Evolutionary conservation across 1,139 yeast genomes (phyloP), one percentile per base, ranked within the genome.

Genomic region (Diutina catenulata): DNA sequence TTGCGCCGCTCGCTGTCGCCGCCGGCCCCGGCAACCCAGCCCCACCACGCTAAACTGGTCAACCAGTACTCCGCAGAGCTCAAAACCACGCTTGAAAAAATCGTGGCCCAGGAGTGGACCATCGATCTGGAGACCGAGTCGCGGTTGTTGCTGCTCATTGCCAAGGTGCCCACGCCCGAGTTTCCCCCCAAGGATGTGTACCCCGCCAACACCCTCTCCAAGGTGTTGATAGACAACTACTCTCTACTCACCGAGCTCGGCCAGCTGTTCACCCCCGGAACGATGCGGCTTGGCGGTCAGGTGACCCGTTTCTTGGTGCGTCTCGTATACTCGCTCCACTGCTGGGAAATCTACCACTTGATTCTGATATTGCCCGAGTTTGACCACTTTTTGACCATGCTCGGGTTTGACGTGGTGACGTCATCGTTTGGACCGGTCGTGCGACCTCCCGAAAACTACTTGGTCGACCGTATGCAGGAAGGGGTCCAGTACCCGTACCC

Each of bases 401-500:
- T 62, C 22, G 61, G 53, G 15, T 63, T 67, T 47, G 69, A 64
- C 29, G 50, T 66, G 6, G 48, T 50, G 11, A 57, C 55, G 23
- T 63, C 70, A 2, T 54, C 64, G 2, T 62, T 62, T 44, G 72
- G 72, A 0, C 57, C 61, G 5, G 44, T 67, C 19, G 60, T 67
- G 11, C 52, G 53, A 38, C 73, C 72, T 1, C 73, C 72, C 0
- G 53, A 50, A 33, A 65, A 64, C 42, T 64, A 54, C 42, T 45
- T 64, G 44, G 56, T 53, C 29, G 56, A 57, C 35, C 51, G 57
- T 19, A 56, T 67, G 62, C 52, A 61, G 26, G 61, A 59, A 42
- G 73, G 72, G 1, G 58, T 65, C 31, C 67, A 63, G 42, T 67
- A 62, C 41, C 70, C 72, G 11, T 66, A 61, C 42, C 72, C 72